These are phyloP conservation scores for Senna siamea DNA, from an alignment of 306 rosid genomes.

Conservation along the genomic window DNA sequence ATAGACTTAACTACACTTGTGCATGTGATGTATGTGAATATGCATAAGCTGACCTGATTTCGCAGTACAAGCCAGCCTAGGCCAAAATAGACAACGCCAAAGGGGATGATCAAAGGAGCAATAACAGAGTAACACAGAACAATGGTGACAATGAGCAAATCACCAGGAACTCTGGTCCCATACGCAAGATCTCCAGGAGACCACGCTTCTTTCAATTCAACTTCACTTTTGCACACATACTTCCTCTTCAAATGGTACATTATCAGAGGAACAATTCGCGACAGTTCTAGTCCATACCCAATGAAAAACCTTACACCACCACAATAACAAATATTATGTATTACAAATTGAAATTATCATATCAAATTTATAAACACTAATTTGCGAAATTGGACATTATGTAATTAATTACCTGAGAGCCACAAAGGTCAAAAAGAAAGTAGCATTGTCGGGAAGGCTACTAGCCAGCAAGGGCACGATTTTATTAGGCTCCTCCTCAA, in stretches of 20 bases:
- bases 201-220: slow-evolving; percentile 88
- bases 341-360: too few species aligned
- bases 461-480: slow-evolving; percentile 50
- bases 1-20: too few species aligned
- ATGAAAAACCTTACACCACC: slow-evolving; percentile 71
- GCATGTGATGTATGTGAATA: too few species aligned
- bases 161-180: slow-evolving; percentile 83
- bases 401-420: slow-evolving; percentile 91
- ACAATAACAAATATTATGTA: too few species aligned
- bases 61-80: slow-evolving; percentile 93
- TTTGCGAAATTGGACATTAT: too few species aligned
- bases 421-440: slow-evolving; percentile 86
- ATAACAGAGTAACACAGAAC: slow-evolving; percentile 86
- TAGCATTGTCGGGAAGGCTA: slow-evolving; percentile 79
- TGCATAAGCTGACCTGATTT: too few species aligned
- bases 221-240: slow-evolving; percentile 83
- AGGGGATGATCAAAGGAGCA: slow-evolving; percentile 83
- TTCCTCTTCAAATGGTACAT: slow-evolving; percentile 89
- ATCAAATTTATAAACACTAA: too few species aligned
- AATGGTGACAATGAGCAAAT: slow-evolving; percentile 76
- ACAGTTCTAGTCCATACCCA: slow-evolving; percentile 93
- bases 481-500: slow-evolving; percentile 50
- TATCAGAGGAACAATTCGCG: slow-evolving; percentile 83
- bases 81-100: slow-evolving; percentile 83
- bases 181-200: slow-evolving; percentile 82